Conservation (phyloP, 2,329 filamentous ascomycete species). For the Colletotrichum sp. region DNA sequence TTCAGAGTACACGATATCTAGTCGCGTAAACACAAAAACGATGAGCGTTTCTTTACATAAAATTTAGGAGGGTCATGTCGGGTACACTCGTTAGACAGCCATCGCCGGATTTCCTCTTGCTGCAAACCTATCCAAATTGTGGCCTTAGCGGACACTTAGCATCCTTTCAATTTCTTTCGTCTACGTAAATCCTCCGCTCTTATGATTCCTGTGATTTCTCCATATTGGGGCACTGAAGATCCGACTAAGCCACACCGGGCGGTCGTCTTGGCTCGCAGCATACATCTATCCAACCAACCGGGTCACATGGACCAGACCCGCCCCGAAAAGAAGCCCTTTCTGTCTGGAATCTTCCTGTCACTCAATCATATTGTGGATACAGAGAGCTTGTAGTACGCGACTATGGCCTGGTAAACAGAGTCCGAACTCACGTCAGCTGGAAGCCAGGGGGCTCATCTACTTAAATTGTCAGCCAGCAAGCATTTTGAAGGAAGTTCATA, state of each 20-base stretch:
- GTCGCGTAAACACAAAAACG: rapidly evolving
- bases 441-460: background rate
- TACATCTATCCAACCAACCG: background rate
- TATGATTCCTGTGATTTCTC: background rate
- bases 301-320: background rate
- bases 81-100: background rate
- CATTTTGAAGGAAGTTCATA: background rate
- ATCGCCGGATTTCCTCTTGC: rapidly evolving
- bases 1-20: background rate
- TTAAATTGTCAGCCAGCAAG: background rate
- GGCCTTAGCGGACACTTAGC: background rate
- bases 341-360: background rate
- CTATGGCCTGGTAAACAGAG: background rate
- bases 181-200: background rate
- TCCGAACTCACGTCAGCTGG: background rate
- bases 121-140: background rate
- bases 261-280: rapidly evolving
- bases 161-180: rapidly evolving
- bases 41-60: background rate
- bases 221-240: background rate
- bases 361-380: rapidly evolving
- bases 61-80: rapidly evolving
- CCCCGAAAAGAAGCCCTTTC: background rate
- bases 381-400: rapidly evolving
- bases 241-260: background rate